Conservation (phyloP, 441 rosid genomes). For the Populus hybrid region DNA sequence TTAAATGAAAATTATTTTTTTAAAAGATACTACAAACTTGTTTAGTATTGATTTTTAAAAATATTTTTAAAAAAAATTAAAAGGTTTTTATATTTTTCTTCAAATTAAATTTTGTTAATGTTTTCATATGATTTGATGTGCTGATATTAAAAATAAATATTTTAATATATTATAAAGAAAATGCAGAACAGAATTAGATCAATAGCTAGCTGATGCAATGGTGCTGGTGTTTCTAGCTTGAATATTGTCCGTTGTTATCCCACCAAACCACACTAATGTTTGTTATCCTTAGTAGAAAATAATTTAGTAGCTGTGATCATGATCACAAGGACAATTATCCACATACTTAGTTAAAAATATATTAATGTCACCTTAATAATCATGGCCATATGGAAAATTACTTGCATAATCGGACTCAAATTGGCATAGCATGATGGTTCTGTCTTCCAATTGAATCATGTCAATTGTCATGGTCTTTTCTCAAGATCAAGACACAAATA, state of each 20-base stretch:
- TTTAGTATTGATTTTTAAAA: no score
- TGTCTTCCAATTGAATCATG: not conserved
- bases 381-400: not conserved
- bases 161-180: no score
- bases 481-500: no score
- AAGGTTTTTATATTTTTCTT: no score
- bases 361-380: not conserved
- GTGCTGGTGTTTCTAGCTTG: not conserved
- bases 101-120: no score
- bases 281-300: not conserved
- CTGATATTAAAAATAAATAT: no score
- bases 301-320: constrained; percentile 11
- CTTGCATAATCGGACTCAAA: not conserved
- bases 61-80: no score
- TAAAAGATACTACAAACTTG: accelerated
- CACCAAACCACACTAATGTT: not conserved
- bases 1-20: no score
- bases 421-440: not conserved
- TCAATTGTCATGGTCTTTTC: not conserved
- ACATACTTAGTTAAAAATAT: not conserved
- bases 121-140: no score
- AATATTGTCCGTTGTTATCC: not conserved
- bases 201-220: not conserved
- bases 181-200: no score
- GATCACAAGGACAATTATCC: not conserved